A percentile compares a stretch with the other conserved stretches of the same genome.
Evolutionary conservation across 345 rosid genomes (phyloP).

Genomic region (Populus nigra): DNA sequence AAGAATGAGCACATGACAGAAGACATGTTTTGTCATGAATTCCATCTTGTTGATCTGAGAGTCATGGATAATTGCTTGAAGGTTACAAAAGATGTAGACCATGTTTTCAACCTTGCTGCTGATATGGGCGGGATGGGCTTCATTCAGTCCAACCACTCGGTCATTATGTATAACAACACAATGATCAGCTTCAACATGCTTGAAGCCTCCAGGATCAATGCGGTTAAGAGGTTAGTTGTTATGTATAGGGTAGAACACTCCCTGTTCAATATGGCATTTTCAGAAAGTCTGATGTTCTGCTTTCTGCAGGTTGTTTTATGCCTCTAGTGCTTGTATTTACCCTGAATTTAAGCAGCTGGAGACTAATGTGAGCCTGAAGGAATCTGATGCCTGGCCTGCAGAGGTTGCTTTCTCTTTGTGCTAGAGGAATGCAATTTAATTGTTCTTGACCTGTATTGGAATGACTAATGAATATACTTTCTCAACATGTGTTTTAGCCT

Average conservation of each 20-base stretch:
- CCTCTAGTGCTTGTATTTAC: slow-evolving; percentile 98
- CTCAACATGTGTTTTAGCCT: slow-evolving; percentile 51
- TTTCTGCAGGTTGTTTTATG: slow-evolving; percentile 81
- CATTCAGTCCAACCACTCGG: slow-evolving; percentile 97
- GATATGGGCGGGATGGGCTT: slow-evolving; percentile 99
- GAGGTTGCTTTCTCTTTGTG: slow-evolving; percentile 57
- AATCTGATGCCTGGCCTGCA: slow-evolving; percentile 99
- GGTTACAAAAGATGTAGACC: slow-evolving; percentile 72
- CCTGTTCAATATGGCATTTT: neutral
- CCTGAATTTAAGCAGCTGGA: slow-evolving; percentile 99
- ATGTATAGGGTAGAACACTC: neutral
- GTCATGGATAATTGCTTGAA: slow-evolving; percentile 96
- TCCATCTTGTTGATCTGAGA: slow-evolving; percentile 91
- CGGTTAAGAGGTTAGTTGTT: slow-evolving; percentile 68
- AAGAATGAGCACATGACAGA: slow-evolving; percentile 99
- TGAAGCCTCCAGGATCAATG: slow-evolving; percentile 87
- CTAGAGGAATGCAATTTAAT: neutral
- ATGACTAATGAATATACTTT: neutral
- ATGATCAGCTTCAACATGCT: slow-evolving; percentile 99
- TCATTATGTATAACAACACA: slow-evolving; percentile 94
- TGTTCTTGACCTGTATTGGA: neutral
- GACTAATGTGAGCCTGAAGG: slow-evolving; percentile 96
- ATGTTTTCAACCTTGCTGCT: slow-evolving; percentile 96
- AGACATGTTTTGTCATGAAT: slow-evolving; percentile 96
- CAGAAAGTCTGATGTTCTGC: slow-evolving; percentile 8